Base-by-base conservation (phyloP, 2,329 filamentous ascomycete species). In the Aspergillus proliferans region DNA sequence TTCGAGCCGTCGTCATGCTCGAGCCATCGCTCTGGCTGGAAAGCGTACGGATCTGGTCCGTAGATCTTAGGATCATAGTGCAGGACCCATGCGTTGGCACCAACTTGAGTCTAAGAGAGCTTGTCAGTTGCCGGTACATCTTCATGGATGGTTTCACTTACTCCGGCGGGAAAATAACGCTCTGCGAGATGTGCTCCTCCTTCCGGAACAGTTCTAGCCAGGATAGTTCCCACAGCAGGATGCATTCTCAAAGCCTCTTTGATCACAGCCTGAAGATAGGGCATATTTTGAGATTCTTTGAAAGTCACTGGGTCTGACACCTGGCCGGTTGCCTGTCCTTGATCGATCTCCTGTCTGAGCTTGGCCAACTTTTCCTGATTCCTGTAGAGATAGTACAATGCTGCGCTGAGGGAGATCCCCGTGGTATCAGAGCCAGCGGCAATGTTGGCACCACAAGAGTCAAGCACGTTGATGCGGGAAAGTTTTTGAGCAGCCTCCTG, bases 191-290 rank as follows among this genome's bases (percentile, higher is more conserved):
- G 54, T 2, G 46, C 45, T 2, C 61, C 62, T 22, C 50, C 58
- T 41, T 55, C 40, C 1, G 53, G 54, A n/a, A 55, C 52, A 40
- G 45, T 39, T 14, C 58, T 43, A 18, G 50, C 34, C 15, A 58
- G 39, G 12, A 51, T 46, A 18, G 52, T 19, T 5, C 52, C 53
- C 1, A 43, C 41, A 4, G 49, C 53, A 21, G 54, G 54, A 40
- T 54, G 54, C 3, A 65, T 48, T 39, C 63, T 51, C 15, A 60
- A 47, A 38, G 50, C 59, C 46, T 65, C 63, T 21, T 56, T 53
- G 15, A 65, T 61, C 6, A 61, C 58, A 2, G 63, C 61, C 38
- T 63, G 61, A 3, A 65, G 53, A 42, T 65, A 70, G 1, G 64
- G 61, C 36, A 71, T 52, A 1, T 50, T 52, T 7, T 59, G 60